Base-by-base conservation (phyloP, 306 rosid species). In the Vicia faba region DNA sequence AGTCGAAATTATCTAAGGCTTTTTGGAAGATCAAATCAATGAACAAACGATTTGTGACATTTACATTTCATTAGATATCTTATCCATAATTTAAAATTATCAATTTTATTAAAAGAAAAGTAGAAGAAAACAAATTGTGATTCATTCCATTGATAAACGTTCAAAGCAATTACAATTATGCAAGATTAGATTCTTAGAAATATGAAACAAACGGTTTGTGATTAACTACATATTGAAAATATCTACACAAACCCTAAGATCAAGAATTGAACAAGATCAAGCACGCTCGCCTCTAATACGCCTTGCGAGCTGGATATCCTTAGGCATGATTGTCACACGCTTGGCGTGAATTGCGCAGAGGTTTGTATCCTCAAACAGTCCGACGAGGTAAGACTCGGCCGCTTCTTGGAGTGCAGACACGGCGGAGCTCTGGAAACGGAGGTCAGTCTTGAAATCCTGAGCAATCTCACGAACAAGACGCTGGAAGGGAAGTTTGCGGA, bases 281-380 rank as follows among this genome's bases (percentile, higher is more conserved):
- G 85, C 85, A 23, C 85, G 82, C 18, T 81, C 85, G 50, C 85
- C 85, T 51, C 85, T 70, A 3, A 81, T 81, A 11, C 85, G 82
- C 64, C 85, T 77, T 0, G 85, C 85, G 0, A 81, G 82, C 35
- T 81, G 85, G 3, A 81, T 81, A 31, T 81, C 85, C 80, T 81
- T 81, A 0, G 83, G 85, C 85, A 81, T 81, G 9, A 81, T 78
- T 0, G 85, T 81, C 0, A 81, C 85, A 0, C 85, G 80, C 75
- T 81, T 81, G 1, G 82, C 85, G 9, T 81, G 85, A 29, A 81
- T 81, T 0, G 82, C 80, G 11, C 85, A 81, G 5, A 81, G 82
- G 26, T 78, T 81, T 0, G 85, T 74, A 1, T 81, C 85, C 55
- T 81, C 85, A 1, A 81, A 81, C 0, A 81, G 75, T 0, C 85